Conservation (phyloP, 139 green algal genomes). For the Chlorella sp. region DNA sequence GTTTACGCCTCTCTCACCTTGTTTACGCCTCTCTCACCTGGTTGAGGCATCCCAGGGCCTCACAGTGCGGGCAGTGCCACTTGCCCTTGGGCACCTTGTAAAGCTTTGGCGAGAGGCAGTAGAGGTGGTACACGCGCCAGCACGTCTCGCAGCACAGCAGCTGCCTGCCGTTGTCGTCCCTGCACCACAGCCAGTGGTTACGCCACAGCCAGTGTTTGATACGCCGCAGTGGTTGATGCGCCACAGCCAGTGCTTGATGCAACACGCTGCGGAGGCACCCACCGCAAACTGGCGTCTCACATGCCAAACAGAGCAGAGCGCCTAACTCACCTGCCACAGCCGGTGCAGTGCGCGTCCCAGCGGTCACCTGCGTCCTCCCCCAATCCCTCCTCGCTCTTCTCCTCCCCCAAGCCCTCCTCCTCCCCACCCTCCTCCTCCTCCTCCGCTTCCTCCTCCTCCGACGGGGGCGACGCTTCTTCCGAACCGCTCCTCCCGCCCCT, state of each 20-base stretch:
- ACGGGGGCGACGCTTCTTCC: background rate
- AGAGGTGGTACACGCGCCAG: constrained; percentile 46
- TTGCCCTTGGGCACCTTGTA: constrained; percentile 35
- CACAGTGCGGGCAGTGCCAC: constrained; percentile 58
- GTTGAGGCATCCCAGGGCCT: background rate
- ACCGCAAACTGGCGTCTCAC: no score
- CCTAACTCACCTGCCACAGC: background rate
- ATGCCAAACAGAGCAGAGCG: no score
- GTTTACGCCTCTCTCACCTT: no score
- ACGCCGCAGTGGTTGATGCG: background rate
- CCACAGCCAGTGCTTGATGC: no score
- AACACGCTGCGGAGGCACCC: no score
- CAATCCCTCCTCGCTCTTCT: background rate
- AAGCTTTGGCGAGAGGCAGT: constrained; percentile 58
- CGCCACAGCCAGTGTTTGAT: no score
- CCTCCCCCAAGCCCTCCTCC: background rate
- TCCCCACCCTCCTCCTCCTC: background rate
- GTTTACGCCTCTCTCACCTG: no score
- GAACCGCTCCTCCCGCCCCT: background rate
- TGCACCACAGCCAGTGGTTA: background rate
- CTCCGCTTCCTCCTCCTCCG: background rate
- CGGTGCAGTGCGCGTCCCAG: background rate
- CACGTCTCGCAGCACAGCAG: constrained; percentile 65
- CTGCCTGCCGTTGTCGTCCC: constrained; percentile 7
- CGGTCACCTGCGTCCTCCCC: background rate